Conservation (phyloP, 2,329 filamentous ascomycete genomes). For the Pezicula carpinea region DNA sequence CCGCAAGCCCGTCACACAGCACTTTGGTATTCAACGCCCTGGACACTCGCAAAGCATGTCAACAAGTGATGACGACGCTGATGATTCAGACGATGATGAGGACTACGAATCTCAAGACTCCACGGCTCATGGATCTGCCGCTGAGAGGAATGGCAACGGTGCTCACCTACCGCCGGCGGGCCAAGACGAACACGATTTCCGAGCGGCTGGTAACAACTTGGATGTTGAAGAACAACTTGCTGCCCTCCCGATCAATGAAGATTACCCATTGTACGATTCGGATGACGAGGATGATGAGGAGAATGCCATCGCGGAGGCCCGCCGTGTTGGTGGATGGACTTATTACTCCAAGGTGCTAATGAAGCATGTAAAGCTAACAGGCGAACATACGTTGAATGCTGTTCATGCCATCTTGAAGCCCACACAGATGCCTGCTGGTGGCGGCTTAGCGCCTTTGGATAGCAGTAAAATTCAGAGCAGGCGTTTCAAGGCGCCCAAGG, state of each 20-base stretch:
- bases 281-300: constrained; percentile 75
- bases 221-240: constrained; percentile 84
- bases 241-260: constrained; percentile 55
- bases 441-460: constrained; percentile 49
- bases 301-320: constrained; percentile 73
- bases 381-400: constrained; percentile 9
- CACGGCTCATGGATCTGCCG: constrained; percentile 11
- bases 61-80: constrained; percentile 72
- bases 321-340: constrained; percentile 68
- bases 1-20: constrained; percentile 81
- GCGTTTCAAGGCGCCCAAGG: constrained; percentile 68
- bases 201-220: constrained; percentile 36
- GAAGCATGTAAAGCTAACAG: constrained; percentile 21
- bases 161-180: constrained; percentile 17
- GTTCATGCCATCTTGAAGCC: constrained; percentile 15
- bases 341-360: constrained; percentile 62
- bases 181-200: constrained; percentile 13
- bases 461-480: constrained; percentile 50
- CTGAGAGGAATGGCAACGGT: constrained; percentile 13
- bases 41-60: constrained; percentile 69
- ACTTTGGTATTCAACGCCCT: constrained; percentile 84
- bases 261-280: constrained; percentile 88
- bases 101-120: constrained; percentile 15
- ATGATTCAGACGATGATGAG: constrained; percentile 59
- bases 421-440: constrained; percentile 47